Percentiles rank a stretch among this genome's conserved stretches.
Evolutionary conservation across 208 protist genomes (phyloP).

Genomic region (Spongospora subterranea): DNA sequence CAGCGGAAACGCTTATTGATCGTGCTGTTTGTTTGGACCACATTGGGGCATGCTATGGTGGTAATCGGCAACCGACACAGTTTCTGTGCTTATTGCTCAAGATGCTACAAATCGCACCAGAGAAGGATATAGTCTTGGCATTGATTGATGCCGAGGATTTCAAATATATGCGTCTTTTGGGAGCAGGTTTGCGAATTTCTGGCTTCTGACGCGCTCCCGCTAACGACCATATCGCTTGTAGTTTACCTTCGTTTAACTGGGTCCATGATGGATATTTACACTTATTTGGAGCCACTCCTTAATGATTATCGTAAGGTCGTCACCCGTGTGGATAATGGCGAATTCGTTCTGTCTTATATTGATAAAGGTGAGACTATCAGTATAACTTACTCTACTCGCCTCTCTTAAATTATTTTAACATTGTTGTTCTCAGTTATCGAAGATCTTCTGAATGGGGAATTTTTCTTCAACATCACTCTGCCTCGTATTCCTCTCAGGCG

Average conservation of each 20-base stretch:
- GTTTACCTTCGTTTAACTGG: constrained; percentile 57
- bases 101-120: constrained; percentile 55
- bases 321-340: neutral
- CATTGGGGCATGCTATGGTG: constrained; percentile 49
- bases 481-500: neutral
- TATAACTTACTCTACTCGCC: neutral
- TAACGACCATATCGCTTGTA: neutral
- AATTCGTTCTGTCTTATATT: constrained; percentile 45
- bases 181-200: constrained; percentile 4
- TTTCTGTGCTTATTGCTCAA: constrained; percentile 54
- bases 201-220: neutral
- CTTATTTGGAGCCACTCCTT: constrained; percentile 58
- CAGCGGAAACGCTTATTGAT: constrained; percentile 52
- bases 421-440: constrained; percentile 26
- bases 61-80: neutral
- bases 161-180: constrained; percentile 50
- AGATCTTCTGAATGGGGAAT: constrained; percentile 1
- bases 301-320: constrained; percentile 62
- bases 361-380: constrained; percentile 1
- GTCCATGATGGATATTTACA: constrained; percentile 36
- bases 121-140: constrained; percentile 1
- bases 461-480: constrained; percentile 46
- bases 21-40: neutral
- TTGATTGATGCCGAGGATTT: constrained; percentile 55
- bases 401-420: neutral